A percentile compares a stretch with the other conserved stretches of the same genome.
Evolutionary conservation across 257 asterid species (phyloP).

Genomic region (Coffea eugenioides): DNA sequence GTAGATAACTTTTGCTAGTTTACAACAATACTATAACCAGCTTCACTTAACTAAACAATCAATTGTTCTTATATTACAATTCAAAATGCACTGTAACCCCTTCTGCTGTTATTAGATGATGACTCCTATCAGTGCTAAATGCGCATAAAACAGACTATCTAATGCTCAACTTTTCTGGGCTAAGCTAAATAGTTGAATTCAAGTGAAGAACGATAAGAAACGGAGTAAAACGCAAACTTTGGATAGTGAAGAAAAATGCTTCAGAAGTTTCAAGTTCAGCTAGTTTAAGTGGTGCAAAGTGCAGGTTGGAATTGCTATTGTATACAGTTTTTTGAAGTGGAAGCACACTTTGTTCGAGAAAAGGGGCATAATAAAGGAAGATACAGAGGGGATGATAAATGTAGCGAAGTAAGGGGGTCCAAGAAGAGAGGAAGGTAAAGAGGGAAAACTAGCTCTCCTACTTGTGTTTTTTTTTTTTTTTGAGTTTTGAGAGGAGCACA

Average conservation of each 20-base stretch:
- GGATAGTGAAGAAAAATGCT: neutral
- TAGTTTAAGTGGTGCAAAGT: neutral
- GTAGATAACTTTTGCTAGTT: neutral
- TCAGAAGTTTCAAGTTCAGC: neutral
- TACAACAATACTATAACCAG: neutral
- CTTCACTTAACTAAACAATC: neutral
- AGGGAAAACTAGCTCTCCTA: neutral
- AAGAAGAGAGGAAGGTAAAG: conserved; percentile 4
- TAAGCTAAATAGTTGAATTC: neutral
- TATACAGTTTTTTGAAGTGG: neutral
- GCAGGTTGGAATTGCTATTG: neutral
- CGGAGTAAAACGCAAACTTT: neutral
- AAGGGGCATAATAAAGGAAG: neutral
- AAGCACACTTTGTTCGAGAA: neutral
- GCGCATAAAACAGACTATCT: neutral
- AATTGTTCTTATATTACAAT: neutral
- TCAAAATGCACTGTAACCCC: neutral
- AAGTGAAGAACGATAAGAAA: neutral
- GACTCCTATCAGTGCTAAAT: neutral
- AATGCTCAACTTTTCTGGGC: neutral
- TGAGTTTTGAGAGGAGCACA: conserved; percentile 27
- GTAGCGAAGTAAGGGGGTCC: conserved; percentile 5
- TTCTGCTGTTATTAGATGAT: too few relatives aligned
- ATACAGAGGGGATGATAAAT: neutral
- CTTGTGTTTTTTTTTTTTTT: neutral